Evolutionary conservation across 352 stramenopile species (phyloP), one percentile per base, ranked within the genome.

Genomic region (Pythium myriotylum): DNA sequence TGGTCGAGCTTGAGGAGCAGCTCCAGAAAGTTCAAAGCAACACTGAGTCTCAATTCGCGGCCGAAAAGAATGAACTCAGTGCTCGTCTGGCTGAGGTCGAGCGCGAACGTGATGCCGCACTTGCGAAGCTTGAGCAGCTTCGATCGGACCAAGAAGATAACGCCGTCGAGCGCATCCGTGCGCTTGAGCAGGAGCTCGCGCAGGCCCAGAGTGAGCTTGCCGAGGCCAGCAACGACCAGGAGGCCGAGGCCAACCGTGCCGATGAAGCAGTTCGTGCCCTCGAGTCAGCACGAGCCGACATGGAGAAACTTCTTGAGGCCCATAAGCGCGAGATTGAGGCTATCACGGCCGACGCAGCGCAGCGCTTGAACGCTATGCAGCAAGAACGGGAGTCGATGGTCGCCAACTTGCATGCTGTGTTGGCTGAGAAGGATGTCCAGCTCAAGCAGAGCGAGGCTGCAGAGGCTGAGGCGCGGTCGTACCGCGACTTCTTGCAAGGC

Each of bases 351-450:
- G 23, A 47, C 7, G 37, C 40, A 0, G 41, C 40, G 53, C 42
- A 54, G 56, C 58, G 70, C 1, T 64, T 64, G 32, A 53, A 63
- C n/a, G 74, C 77, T 50, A 75, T 76, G 39, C 53, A 84, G 26
- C 29, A 43, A 17, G 32, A 26, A 20, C 23, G 39, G 19, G 52
- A 51, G 16, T 51, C 52, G 22, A 2, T 24, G 26, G 17, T 51
- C 8, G 24, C 40, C 4, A 23, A 29, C 14, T 12, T 59, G 16
- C 22, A 20, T 2, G 61, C 68, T 14, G 52, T 76, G 3, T 57
- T 76, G 14, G 52, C 60, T 3, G 65, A 79, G 60, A 73, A 53
- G 26, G 59, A 84, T 9, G 46, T 65, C 22, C 41, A 81, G n/a
- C 62, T 58, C 13, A 54, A 71, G 24, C 72, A 89, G 41, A 53